Conservation (phyloP, 2,329 filamentous ascomycete genomes). For the Byssochlamys sp. region DNA sequence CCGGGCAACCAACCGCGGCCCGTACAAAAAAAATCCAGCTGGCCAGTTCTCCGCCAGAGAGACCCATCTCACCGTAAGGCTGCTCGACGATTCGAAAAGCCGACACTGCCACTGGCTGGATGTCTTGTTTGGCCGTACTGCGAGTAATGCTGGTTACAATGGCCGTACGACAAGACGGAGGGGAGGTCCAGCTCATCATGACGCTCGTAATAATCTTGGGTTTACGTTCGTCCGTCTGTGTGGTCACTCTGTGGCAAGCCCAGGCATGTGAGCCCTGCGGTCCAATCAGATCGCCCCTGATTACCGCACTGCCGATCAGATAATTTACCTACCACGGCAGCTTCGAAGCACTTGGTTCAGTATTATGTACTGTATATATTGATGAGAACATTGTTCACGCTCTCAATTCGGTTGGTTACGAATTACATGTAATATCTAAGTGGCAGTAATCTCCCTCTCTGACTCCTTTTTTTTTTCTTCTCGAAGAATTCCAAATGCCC, state of each 20-base stretch:
- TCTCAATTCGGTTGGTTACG: not conserved
- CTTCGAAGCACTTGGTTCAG: not conserved
- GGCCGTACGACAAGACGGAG: not conserved
- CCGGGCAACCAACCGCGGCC: conserved; percentile 5
- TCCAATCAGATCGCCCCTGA: conserved; percentile 13
- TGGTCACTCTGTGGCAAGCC: conserved; percentile 1
- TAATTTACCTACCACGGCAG: not conserved
- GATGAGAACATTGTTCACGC: not conserved
- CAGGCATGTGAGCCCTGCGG: conserved; percentile 13
- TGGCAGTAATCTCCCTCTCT: not conserved
- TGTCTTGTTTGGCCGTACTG: not conserved
- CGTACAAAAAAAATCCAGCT: not conserved
- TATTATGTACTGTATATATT: no score
- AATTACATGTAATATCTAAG: not conserved
- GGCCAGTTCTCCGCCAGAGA: not conserved
- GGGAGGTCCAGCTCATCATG: not conserved
- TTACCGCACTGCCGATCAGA: conserved; percentile 7
- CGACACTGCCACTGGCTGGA: conserved; percentile 7
- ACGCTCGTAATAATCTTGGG: not conserved
- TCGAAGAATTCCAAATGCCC: not conserved
- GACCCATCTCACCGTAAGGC: not conserved
- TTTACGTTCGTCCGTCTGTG: not conserved
- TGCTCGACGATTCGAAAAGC: conserved; percentile 7
- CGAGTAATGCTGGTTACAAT: no score
- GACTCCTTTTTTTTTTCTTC: not conserved